These are phyloP conservation scores for Cryphonectria japonica DNA, from an alignment of 2,329 filamentous ascomycete genomes.

Conservation along the genomic window DNA sequence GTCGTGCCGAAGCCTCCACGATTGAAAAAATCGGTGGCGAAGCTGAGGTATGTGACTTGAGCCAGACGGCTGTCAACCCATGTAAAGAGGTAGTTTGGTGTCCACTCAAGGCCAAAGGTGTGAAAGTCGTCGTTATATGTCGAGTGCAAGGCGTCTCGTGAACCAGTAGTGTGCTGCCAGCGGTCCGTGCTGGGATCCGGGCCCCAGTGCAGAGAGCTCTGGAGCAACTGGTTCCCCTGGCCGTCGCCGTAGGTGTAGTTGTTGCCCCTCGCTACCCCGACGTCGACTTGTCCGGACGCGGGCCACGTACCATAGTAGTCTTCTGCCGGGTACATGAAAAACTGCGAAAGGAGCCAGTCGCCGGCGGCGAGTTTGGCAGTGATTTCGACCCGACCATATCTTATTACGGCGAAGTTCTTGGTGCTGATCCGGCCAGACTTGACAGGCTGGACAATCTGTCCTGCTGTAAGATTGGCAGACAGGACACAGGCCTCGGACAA, in stretches of 20 bases:
- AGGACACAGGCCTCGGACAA: constrained; percentile 11
- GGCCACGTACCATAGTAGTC: constrained; percentile 29
- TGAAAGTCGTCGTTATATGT: constrained; percentile 22
- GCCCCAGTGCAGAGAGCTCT: constrained; percentile 29
- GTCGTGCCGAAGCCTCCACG: constrained; percentile 23
- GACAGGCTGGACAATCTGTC: constrained; percentile 21
- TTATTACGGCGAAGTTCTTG: constrained; percentile 27
- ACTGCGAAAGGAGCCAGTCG: constrained; percentile 31
- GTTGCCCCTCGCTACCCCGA: constrained; percentile 27
- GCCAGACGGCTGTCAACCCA: constrained; percentile 28
- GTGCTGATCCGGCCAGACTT: constrained; percentile 28
- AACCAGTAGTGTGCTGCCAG: constrained; percentile 24
- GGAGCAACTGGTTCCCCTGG: constrained; percentile 17
- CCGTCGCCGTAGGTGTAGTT: constrained; percentile 24
- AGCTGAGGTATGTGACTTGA: constrained; percentile 27
- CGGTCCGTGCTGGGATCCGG: constrained; percentile 24
- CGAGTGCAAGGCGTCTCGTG: constrained; percentile 19
- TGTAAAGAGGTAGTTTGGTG: constrained; percentile 26
- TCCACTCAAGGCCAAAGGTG: constrained; percentile 29
- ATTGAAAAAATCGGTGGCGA: constrained; percentile 16
- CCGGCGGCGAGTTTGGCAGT: constrained; percentile 30
- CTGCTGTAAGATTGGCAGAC: not conserved
- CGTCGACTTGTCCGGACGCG: constrained; percentile 29
- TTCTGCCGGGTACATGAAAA: constrained; percentile 27
- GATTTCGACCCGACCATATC: constrained; percentile 28